Evolutionary conservation across 2,329 filamentous ascomycete genomes (phyloP), one percentile per base, ranked within the genome.

Genomic region (Botrytis deweyae): DNA sequence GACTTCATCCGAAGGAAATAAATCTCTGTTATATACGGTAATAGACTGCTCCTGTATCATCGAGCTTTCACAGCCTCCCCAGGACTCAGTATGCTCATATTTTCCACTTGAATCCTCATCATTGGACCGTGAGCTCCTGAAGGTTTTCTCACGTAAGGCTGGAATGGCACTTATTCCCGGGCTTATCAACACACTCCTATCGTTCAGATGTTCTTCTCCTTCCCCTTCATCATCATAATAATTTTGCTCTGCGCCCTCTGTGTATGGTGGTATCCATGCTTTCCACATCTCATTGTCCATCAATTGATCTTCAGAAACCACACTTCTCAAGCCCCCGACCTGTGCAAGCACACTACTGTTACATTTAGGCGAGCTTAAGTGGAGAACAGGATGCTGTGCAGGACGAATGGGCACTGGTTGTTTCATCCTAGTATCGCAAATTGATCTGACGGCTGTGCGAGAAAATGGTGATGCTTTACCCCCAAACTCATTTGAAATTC

Each of bases 201-300:
- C n/a, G 63, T 36, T 44, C 9, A 18, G 18, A 33, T 40, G 16
- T 44, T 61, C 29, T 20, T 72, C 63, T 16, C 22, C 22, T 22
- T 72, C 63, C n/a, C 25, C 22, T 36, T 38, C 25, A 12, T 42
- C 9, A 36, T 67, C 16, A 36, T 40, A 38, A 4, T 25, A 22
- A 0, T 8, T 9, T 29, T 40, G 33, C 22, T 59, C 64, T 58
- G 52, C 44, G n/a, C 9, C 59, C 29, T 65, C 55, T 46, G 63
- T 29, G 64, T 52, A 25, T 40, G 72, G 33, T 33, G 65, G 72
- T 40, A 79, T 73, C 80, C 79, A 81, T n/a, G 73, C 76, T 61
- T 77, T 73, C 80, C 80, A 81, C 59, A 76, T 73, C 9, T 80
- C 75, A 59, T 81, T 78, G 16, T 81, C 77, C 20, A 76, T 14